phyloP scores from a whole-genome alignment of 2,329 filamentous ascomycete species.

The Sphaceloma murrayae region DNA sequence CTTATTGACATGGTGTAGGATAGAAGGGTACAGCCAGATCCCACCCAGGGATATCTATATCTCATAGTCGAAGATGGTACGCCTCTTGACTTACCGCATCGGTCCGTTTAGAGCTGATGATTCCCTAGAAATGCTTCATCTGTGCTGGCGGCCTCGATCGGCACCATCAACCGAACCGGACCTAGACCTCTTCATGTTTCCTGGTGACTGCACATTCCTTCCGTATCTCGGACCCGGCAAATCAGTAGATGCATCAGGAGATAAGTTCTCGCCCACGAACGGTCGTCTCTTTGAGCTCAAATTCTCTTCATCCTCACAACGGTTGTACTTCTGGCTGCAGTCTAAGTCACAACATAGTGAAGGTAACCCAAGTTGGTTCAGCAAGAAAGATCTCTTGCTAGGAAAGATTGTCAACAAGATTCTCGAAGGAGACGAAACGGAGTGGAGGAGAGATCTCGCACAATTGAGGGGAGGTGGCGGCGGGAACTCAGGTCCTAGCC shows the following conservation, averaged over 20 bases:
- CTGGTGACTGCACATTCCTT: slow-evolving; percentile 74
- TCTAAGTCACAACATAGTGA: slow-evolving; percentile 69
- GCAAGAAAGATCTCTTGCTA: slow-evolving; percentile 74
- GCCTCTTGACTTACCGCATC: too few species aligned
- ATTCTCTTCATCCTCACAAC: slow-evolving; percentile 83
- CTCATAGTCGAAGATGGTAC: slow-evolving; percentile 83
- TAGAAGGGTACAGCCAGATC: slow-evolving; percentile 61
- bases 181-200: slow-evolving; percentile 88
- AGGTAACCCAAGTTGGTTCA: slow-evolving; percentile 68
- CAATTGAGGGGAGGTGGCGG: slow-evolving; percentile 48
- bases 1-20: slow-evolving; percentile 28
- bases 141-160: slow-evolving; percentile 86
- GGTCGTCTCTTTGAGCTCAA: slow-evolving; percentile 90
- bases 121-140: slow-evolving; percentile 74
- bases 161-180: slow-evolving; percentile 63
- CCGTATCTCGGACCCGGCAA: slow-evolving; percentile 49
- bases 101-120: too few species aligned
- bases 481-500: slow-evolving; percentile 32
- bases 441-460: slow-evolving; percentile 61
- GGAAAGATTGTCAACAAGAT: slow-evolving; percentile 77
- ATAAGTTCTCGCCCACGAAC: slow-evolving; percentile 55
- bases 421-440: slow-evolving; percentile 79
- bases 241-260: slow-evolving; percentile 32
- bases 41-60: slow-evolving; percentile 77
- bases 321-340: slow-evolving; percentile 94